phyloP scores from a whole-genome alignment of 352 stramenopile genomes.

The Phytophthora pisi region DNA sequence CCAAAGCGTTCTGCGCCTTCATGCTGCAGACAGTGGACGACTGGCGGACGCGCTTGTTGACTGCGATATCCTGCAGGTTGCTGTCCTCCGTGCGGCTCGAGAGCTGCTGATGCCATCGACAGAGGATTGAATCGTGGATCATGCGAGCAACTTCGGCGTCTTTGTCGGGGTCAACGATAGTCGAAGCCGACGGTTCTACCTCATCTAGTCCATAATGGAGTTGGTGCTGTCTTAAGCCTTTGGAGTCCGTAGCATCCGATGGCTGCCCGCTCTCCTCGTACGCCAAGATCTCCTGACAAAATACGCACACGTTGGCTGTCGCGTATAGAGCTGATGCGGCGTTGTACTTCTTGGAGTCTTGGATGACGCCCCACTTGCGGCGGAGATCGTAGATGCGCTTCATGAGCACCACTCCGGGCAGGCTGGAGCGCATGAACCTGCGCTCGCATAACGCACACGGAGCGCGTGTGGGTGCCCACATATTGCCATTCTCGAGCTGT shows the following conservation, averaged over 20 bases:
- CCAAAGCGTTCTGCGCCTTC: constrained; percentile 46
- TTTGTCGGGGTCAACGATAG: neutral
- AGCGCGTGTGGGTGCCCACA: constrained; percentile 36
- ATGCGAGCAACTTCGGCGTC: constrained; percentile 34
- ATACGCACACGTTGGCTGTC: constrained; percentile 45
- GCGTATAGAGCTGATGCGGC: constrained; percentile 45
- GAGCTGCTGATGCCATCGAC: constrained; percentile 37
- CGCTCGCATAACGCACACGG: constrained; percentile 52
- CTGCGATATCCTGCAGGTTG: constrained; percentile 43
- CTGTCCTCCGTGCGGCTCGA: constrained; percentile 4
- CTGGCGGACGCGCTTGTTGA: constrained; percentile 48
- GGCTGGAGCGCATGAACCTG: constrained; percentile 48
- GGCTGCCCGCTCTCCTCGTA: constrained; percentile 33
- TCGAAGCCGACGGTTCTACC: neutral
- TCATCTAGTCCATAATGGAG: neutral
- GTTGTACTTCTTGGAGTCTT: constrained; percentile 51
- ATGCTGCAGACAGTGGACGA: constrained; percentile 51
- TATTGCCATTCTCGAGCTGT: constrained; percentile 11
- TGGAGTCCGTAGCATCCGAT: neutral
- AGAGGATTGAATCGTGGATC: constrained; percentile 47
- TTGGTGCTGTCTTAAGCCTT: neutral
- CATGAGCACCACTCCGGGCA: constrained; percentile 51
- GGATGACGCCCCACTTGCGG: constrained; percentile 51
- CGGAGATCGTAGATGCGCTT: constrained; percentile 57
- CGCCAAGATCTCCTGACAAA: constrained; percentile 52